Conservation (phyloP, 805 yeast genomes). For the Jamesozyma spencerorum region DNA sequence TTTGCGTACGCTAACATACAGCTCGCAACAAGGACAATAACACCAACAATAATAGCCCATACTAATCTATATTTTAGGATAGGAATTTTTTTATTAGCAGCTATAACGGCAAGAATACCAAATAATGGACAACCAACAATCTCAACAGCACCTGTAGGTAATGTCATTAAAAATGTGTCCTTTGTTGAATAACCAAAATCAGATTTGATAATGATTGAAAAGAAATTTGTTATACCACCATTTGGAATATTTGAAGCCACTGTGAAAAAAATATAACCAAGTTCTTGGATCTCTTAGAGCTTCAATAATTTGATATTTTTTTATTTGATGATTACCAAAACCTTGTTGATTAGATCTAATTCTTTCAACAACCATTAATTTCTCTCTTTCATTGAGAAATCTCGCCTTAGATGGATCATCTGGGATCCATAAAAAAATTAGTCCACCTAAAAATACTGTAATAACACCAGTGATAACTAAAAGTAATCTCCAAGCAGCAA, state of each 20-base stretch:
- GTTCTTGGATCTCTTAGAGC: conserved; percentile 41
- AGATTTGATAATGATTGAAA: conserved; percentile 35
- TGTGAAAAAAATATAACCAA: conserved; percentile 38
- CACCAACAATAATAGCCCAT: conserved; percentile 29
- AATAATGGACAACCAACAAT: conserved; percentile 27
- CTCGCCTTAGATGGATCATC: conserved; percentile 45
- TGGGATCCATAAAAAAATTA: conserved; percentile 44
- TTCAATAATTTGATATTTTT: conserved; percentile 45
- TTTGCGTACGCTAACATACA: conserved; percentile 38
- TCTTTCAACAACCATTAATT: conserved; percentile 40
- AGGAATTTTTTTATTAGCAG: conserved; percentile 14
- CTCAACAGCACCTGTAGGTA: conserved; percentile 42
- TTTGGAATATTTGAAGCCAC: conserved; percentile 39
- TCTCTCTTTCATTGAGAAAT: conserved; percentile 35
- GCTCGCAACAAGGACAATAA: conserved; percentile 28
- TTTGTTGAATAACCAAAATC: conserved; percentile 37
- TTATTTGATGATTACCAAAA: conserved; percentile 46
- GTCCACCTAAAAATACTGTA: conserved; percentile 43
- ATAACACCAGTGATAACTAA: conserved; percentile 53
- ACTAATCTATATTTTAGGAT: conserved; percentile 20
- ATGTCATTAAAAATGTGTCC: conserved; percentile 35
- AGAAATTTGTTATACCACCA: conserved; percentile 47
- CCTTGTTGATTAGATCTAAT: conserved; percentile 50
- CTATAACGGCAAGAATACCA: conserved; percentile 20
- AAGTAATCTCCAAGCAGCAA: conserved; percentile 51